phyloP scores from a whole-genome alignment of 2,329 filamentous ascomycete genomes.

The Elsinoe fawcettii region DNA sequence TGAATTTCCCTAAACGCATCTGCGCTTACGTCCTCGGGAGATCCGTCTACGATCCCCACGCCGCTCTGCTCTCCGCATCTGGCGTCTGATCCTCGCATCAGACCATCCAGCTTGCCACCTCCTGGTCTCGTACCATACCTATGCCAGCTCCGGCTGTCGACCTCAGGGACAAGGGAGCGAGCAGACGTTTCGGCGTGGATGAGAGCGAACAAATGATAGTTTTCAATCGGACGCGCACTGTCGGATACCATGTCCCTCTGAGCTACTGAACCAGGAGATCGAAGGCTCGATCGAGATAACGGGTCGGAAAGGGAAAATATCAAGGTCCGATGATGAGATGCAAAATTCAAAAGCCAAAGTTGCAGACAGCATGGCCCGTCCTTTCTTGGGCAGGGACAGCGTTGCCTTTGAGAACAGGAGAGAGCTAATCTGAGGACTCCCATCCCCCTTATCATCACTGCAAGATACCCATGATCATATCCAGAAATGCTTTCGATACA shows the following conservation, averaged over 20 bases:
- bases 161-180: not conserved
- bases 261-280: not conserved
- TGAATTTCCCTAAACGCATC: not conserved
- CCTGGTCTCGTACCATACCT: not conserved
- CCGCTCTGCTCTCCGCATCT: not conserved
- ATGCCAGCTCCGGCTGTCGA: not conserved
- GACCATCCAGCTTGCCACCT: not conserved
- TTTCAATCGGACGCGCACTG: conserved; percentile 32
- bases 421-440: conserved; percentile 21
- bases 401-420: conserved; percentile 20
- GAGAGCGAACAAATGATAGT: conserved; percentile 27
- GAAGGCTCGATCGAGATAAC: too few species aligned
- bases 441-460: not conserved
- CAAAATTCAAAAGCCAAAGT: conserved; percentile 20
- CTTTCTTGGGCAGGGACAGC: conserved; percentile 1
- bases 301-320: conserved; percentile 4
- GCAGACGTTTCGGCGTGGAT: conserved; percentile 8
- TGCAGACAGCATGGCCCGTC: conserved; percentile 18
- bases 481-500: conserved; percentile 3
- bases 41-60: not conserved
- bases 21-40: not conserved
- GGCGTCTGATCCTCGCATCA: not conserved
- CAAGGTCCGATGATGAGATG: conserved; percentile 19
- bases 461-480: not conserved
- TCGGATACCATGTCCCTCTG: conserved; percentile 23